Percentiles rank a stretch among this genome's conserved stretches.
Conservation (phyloP, 2,329 filamentous ascomycete genomes). For the Dothideomycetidae sp. region DNA sequence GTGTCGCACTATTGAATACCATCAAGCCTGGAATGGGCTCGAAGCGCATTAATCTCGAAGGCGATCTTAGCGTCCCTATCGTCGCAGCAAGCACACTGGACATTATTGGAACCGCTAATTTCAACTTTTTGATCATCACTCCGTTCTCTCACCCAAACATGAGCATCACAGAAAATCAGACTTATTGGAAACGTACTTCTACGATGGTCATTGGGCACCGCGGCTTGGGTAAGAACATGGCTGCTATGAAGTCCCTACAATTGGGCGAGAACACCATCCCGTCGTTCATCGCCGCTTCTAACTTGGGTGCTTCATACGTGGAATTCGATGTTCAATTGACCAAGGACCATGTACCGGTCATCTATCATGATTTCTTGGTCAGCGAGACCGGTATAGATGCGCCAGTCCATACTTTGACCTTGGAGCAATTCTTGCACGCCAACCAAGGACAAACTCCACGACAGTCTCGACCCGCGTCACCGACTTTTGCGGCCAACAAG, state of each 20-base stretch:
- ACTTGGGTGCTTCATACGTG: conserved; percentile 64
- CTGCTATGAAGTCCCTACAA: conserved; percentile 72
- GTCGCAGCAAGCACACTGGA: conserved; percentile 69
- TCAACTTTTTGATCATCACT: conserved; percentile 91
- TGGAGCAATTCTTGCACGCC: conserved; percentile 91
- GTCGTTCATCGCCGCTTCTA: conserved; percentile 92
- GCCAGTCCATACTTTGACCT: conserved; percentile 82
- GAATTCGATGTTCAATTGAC: conserved; percentile 86
- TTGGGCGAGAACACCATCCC: conserved; percentile 90
- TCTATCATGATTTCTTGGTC: conserved; percentile 96
- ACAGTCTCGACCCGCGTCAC: conserved; percentile 34
- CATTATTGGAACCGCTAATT: conserved; percentile 87
- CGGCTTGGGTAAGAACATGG: conserved; percentile 79
- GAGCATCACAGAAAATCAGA: conserved; percentile 77
- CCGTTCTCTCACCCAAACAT: conserved; percentile 91
- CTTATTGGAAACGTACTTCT: conserved; percentile 89
- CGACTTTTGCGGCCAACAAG: conserved; percentile 15
- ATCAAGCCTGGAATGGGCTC: conserved; percentile 71
- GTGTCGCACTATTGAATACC: conserved; percentile 72
- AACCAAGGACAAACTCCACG: conserved; percentile 42
- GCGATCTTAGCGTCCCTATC: conserved; percentile 84
- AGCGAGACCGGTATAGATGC: conserved; percentile 96
- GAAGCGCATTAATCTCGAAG: conserved; percentile 81
- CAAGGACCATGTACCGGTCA: conserved; percentile 96
- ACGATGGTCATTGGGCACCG: conserved; percentile 69